A percentile compares a stretch with the other conserved stretches of the same genome.
Evolutionary conservation across 2,329 filamentous ascomycete species (phyloP).

Genomic region (Ascochyta lentis): DNA sequence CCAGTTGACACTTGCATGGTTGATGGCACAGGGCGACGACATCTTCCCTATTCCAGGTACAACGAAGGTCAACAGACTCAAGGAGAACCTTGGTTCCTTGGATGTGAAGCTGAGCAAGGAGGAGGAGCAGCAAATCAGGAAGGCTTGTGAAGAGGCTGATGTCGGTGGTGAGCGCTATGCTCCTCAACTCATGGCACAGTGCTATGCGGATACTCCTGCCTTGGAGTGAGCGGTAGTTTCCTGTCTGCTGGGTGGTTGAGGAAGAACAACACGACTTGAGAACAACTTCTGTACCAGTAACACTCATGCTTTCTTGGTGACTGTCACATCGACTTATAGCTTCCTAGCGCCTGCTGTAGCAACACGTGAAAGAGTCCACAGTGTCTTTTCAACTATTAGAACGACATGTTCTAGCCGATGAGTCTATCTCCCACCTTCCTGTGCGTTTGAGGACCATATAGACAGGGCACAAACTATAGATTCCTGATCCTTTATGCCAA

Average conservation of each 20-base stretch:
- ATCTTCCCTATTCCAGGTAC: constrained; percentile 65
- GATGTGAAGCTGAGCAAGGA: constrained; percentile 38
- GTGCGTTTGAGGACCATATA: no score
- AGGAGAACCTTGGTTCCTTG: constrained; percentile 40
- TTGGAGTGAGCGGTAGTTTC: constrained; percentile 9
- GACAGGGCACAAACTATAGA: no score
- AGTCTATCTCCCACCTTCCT: no score
- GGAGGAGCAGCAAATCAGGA: constrained; percentile 39
- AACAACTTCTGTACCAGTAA: background rate
- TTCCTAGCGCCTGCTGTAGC: background rate
- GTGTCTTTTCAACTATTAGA: background rate
- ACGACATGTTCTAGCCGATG: background rate
- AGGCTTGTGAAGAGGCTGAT: constrained; percentile 50
- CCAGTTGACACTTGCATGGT: constrained; percentile 62
- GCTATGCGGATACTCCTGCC: constrained; percentile 51
- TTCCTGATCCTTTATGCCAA: background rate
- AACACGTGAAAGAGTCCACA: background rate
- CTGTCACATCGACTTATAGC: background rate
- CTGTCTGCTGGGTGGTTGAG: background rate
- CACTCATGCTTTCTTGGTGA: background rate
- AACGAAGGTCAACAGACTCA: constrained; percentile 37
- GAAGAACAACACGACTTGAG: background rate
- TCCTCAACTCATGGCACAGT: constrained; percentile 44
- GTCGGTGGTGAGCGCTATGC: constrained; percentile 47
- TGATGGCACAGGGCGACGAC: constrained; percentile 53